Evolutionary conservation across 1,284 basidiomycete genomes (phyloP), one percentile per base, ranked within the genome.

Genomic region (Moniliophthora roreri): DNA sequence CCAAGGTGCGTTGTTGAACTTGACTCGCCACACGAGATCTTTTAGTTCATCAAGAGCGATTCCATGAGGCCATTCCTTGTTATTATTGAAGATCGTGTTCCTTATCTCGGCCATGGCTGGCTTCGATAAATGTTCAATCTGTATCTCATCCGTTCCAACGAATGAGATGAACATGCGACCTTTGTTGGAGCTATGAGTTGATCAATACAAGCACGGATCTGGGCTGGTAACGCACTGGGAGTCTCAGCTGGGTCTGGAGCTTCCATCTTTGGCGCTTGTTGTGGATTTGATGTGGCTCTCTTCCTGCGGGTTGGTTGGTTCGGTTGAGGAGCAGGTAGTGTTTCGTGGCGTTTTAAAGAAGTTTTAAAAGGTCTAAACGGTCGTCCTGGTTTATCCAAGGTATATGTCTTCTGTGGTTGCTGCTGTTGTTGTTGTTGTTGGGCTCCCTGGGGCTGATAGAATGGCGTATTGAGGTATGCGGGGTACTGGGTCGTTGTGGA

Each of bases 121-220:
- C 41, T 69, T 64, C 51, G 74, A 70, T 23, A 77, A 66, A 54
- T 77, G 75, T 54, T 78, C 77, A 28, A 80, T 60, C 47, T 67
- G 69, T 24, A 80, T 60, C 63, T 78, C 77, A 57, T 75, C 76
- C 51, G 71, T 74, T 34, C 73, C 75, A 57, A 75, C 73, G 58
- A 84, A 80, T 24, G 80, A 77, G 50, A 84, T 69, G 59, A 84
- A 80, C 72, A 83, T 74, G 58, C 84, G 80, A 52, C 77, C 82
- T 83, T 39, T 35, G 48, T 39, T 28, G 54, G 35, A 45, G 37
- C 28, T 28, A 47, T 49, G 38, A 50, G 52, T 55, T 24, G 35
- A 44, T 36, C 9, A 51, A 8, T 35, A 28, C 13, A 24, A 23
- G n/a, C 44, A 32, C 8, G 13, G 32, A 20, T 18, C 32, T 16